Conservation (phyloP, 2,329 filamentous ascomycete species). For the Cladosporium sp. region DNA sequence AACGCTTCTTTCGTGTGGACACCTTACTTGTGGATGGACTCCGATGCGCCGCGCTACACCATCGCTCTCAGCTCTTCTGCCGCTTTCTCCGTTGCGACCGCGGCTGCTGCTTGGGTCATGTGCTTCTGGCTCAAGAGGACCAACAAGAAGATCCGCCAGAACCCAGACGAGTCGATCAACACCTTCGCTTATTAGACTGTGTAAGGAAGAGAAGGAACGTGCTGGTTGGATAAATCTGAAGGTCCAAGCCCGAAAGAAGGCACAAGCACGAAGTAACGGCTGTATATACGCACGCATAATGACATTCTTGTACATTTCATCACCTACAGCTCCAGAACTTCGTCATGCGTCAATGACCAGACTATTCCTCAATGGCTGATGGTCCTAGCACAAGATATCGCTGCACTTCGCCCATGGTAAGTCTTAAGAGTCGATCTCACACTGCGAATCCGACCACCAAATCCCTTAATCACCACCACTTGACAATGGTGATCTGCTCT, state of each 20-base stretch:
- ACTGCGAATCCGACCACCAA: too few species aligned
- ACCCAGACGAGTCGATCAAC: slow-evolving; percentile 33
- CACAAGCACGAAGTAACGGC: background rate
- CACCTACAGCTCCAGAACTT: too few species aligned
- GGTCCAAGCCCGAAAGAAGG: background rate
- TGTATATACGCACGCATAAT: background rate
- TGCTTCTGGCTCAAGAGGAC: slow-evolving; percentile 44
- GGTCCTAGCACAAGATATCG: too few species aligned
- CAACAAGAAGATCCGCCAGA: slow-evolving; percentile 43
- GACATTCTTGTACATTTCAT: background rate
- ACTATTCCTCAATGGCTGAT: too few species aligned
- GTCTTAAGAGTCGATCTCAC: too few species aligned
- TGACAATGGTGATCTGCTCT: too few species aligned
- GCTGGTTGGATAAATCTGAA: background rate
- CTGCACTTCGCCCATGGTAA: too few species aligned
- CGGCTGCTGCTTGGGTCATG: slow-evolving; percentile 49
- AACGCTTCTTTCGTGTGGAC: slow-evolving; percentile 55
- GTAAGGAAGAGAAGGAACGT: background rate
- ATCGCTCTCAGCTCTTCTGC: slow-evolving; percentile 51
- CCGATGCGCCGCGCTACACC: slow-evolving; percentile 49
- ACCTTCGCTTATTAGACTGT: slow-evolving; percentile 33
- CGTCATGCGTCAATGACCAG: background rate
- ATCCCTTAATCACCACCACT: too few species aligned
- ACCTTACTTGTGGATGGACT: slow-evolving; percentile 54
- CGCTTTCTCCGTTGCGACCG: slow-evolving; percentile 47